Evolutionary conservation across 805 yeast species (phyloP).

Genomic region (Metschnikowia amazonensis): DNA sequence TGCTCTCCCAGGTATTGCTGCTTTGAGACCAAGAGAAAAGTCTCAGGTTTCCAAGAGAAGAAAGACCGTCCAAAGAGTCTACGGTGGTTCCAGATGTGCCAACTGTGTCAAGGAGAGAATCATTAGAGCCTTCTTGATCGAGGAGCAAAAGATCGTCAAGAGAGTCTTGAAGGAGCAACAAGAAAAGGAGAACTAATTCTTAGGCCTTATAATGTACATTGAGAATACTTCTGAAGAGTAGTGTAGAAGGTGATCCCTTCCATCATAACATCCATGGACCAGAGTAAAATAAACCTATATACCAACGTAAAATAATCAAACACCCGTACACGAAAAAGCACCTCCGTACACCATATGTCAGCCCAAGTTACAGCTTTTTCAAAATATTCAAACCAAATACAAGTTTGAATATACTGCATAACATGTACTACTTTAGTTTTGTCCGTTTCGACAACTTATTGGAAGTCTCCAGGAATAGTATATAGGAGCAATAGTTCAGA

Average conservation of each 20-base stretch:
- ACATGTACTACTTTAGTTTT: too few species aligned
- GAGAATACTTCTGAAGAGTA: background rate
- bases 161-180: constrained; percentile 97
- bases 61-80: constrained; percentile 98
- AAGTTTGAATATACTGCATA: too few species aligned
- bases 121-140: constrained; percentile 98
- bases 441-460: too few species aligned
- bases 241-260: background rate
- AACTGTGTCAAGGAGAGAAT: constrained; percentile 99
- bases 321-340: too few species aligned
- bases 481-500: too few species aligned
- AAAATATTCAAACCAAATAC: too few species aligned
- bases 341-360: too few species aligned
- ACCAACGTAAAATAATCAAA: too few species aligned
- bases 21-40: constrained; percentile 98
- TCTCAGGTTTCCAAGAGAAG: constrained; percentile 92
- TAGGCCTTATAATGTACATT: constrained; percentile 16
- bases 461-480: too few species aligned
- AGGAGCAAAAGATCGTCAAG: constrained; percentile 99
- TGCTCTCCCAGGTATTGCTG: constrained; percentile 81
- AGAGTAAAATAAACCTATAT: too few species aligned
- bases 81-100: constrained; percentile 99
- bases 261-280: too few species aligned
- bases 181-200: constrained; percentile 60
- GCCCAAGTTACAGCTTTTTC: too few species aligned